Evolutionary conservation across 2,329 filamentous ascomycete genomes (phyloP).

Genomic region (Claviceps sorghi): DNA sequence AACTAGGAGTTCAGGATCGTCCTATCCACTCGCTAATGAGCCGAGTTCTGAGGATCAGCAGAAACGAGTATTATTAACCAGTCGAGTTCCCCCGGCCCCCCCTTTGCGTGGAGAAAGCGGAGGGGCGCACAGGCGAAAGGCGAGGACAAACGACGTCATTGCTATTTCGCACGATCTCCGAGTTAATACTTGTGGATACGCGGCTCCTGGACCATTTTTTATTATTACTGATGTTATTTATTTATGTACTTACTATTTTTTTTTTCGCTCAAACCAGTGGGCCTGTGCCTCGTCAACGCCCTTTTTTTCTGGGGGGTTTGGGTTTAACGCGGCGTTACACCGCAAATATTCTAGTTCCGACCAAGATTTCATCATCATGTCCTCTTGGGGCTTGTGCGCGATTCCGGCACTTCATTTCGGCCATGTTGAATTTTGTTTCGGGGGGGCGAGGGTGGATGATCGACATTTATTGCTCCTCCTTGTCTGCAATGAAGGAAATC

Average conservation of each 20-base stretch:
- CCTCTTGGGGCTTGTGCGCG: too few relatives aligned
- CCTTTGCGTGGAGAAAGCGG: neutral
- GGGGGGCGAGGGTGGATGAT: too few relatives aligned
- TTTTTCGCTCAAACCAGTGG: neutral
- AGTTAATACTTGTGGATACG: neutral
- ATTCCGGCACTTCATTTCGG: too few relatives aligned
- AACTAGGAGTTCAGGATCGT: neutral
- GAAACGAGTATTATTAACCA: neutral
- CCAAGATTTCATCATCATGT: neutral
- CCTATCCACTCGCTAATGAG: constrained; percentile 1
- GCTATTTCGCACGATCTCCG: neutral
- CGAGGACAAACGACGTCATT: constrained; percentile 5
- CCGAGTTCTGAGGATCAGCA: neutral
- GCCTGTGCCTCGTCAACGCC: neutral
- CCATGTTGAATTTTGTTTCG: too few relatives aligned
- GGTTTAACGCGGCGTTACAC: too few relatives aligned
- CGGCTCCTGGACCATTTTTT: neutral
- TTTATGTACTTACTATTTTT: too few relatives aligned
- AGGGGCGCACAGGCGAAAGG: neutral
- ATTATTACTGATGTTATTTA: neutral
- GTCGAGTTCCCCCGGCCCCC: neutral
- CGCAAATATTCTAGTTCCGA: neutral
- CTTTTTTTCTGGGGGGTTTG: too few relatives aligned
- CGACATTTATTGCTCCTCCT: neutral
- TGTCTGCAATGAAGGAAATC: neutral